These are phyloP conservation scores for Tolypocladium tropicale DNA, from an alignment of 2,329 filamentous ascomycete genomes.

Conservation along the genomic window DNA sequence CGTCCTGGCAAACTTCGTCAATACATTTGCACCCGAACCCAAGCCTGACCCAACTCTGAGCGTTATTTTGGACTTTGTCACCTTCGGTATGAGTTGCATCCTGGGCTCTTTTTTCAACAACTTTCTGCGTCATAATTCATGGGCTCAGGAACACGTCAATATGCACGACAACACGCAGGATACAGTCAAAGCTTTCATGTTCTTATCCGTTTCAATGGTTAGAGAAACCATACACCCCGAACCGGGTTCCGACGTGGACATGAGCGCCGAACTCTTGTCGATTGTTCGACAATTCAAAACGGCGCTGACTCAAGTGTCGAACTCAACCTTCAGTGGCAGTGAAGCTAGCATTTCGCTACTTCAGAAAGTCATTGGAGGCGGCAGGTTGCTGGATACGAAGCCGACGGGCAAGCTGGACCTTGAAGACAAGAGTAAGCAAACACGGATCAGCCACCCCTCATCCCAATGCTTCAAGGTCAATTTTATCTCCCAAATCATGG, in stretches of 20 bases:
- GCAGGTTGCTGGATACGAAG: background rate
- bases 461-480: background rate
- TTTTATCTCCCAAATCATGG: too few relatives aligned
- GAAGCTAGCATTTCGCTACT: background rate
- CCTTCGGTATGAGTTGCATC: background rate
- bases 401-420: background rate
- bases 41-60: background rate
- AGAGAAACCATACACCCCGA: background rate
- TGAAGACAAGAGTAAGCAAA: background rate
- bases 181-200: background rate
- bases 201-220: background rate
- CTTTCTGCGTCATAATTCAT: background rate
- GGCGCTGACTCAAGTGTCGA: background rate
- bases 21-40: background rate
- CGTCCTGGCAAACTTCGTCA: background rate
- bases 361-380: background rate
- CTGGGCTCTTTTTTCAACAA: background rate
- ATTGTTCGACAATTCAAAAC: background rate
- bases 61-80: background rate
- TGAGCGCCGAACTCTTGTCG: background rate
- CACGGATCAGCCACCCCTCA: background rate
- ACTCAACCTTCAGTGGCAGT: background rate
- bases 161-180: background rate
- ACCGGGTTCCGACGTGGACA: background rate
- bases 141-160: background rate